A percentile compares a stretch with the other conserved stretches of the same genome.
Evolutionary conservation across 768 basidiomycete genomes (phyloP).

Genomic region (Pluteus cervinus): DNA sequence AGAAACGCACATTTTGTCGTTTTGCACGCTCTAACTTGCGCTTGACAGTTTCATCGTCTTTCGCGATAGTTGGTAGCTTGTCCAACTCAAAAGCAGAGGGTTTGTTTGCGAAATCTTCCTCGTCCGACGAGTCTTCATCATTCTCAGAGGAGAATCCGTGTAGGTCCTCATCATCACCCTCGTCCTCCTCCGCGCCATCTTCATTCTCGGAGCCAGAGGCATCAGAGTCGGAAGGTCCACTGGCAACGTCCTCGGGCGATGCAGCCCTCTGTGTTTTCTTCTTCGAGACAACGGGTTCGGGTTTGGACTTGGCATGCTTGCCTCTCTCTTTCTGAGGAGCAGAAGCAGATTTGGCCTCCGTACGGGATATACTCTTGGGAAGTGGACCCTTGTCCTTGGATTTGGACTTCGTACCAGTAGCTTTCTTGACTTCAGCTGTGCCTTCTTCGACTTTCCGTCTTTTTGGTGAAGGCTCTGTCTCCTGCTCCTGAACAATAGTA

Average conservation of each 20-base stretch:
- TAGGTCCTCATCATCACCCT: slow-evolving; percentile 42
- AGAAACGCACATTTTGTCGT: slow-evolving; percentile 54
- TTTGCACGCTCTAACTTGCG: slow-evolving; percentile 55
- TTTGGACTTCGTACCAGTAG: too few species aligned
- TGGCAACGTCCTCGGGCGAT: background rate
- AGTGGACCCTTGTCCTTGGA: too few species aligned
- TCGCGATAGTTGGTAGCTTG: slow-evolving; percentile 80
- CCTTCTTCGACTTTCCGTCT: too few species aligned
- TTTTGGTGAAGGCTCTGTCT: too few species aligned
- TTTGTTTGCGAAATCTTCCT: slow-evolving; percentile 51
- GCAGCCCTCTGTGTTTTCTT: background rate
- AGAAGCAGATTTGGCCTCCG: background rate
- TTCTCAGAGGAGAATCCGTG: slow-evolving; percentile 77
- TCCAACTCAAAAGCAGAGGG: slow-evolving; percentile 53
- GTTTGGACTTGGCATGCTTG: background rate
- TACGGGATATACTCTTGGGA: too few species aligned
- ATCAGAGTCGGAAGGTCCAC: background rate
- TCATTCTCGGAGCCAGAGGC: background rate
- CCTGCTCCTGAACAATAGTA: too few species aligned
- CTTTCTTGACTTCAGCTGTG: too few species aligned
- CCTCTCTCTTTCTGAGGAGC: background rate
- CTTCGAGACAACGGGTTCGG: background rate
- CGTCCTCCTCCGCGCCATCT: slow-evolving; percentile 9
- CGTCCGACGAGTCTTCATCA: slow-evolving; percentile 75
- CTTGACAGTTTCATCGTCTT: slow-evolving; percentile 80